These are phyloP conservation scores for Simmondsia chinensis DNA, from an alignment of 148 eudicot genomes.

Conservation along the genomic window DNA sequence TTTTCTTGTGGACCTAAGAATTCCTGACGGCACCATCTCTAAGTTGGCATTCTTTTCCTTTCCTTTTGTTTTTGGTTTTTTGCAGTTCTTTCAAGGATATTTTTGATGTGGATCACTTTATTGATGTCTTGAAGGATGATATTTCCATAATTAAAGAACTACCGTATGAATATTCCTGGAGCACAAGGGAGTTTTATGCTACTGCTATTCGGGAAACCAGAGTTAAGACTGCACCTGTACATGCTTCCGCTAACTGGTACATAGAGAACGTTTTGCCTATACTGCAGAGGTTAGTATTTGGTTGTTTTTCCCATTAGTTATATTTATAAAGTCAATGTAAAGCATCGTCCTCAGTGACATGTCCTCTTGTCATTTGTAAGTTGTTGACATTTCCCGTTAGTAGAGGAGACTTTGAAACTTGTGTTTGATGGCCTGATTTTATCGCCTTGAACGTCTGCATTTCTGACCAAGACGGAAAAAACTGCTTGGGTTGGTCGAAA, in stretches of 20 bases:
- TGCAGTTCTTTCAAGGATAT: conserved; percentile 81
- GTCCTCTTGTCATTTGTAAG: too few species aligned
- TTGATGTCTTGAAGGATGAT: conserved; percentile 73
- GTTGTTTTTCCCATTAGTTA: too few species aligned
- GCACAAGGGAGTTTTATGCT: conserved; percentile 90
- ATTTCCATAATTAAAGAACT: conserved; percentile 71
- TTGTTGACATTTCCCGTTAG: too few species aligned
- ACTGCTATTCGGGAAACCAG: conserved; percentile 82
- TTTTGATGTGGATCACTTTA: conserved; percentile 96
- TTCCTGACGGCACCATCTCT: conserved; percentile 6
- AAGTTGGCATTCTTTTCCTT: neutral
- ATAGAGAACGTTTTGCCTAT: conserved; percentile 71
- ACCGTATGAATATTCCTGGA: conserved; percentile 84
- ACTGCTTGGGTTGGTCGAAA: too few species aligned
- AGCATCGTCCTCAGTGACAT: too few species aligned
- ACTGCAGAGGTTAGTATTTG: conserved; percentile 50
- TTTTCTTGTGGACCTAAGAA: conserved; percentile 1
- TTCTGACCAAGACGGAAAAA: too few species aligned
- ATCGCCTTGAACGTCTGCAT: too few species aligned
- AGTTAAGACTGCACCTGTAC: conserved; percentile 89
- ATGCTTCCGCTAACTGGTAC: conserved; percentile 97
- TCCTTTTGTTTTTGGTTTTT: conserved; percentile 1
- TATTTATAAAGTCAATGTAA: too few species aligned
- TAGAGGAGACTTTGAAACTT: too few species aligned
- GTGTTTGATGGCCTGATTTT: too few species aligned